These are phyloP conservation scores for Dryas octopetala DNA, from an alignment of 306 rosid species.

Conservation along the genomic window DNA sequence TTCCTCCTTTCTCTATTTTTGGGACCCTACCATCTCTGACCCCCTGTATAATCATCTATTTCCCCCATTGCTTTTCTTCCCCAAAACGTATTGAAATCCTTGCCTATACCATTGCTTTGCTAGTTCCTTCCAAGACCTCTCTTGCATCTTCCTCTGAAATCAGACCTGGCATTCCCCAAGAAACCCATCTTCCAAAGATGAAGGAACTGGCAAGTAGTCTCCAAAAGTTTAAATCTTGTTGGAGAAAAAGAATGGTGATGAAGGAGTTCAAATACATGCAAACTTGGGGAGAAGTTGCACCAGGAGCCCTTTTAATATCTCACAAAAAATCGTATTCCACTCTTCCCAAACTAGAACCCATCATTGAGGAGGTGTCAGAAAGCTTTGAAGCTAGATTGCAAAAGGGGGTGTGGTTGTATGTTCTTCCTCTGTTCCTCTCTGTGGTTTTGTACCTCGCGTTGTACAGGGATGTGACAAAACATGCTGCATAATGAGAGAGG, in stretches of 20 bases:
- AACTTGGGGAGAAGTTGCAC: conserved; percentile 59
- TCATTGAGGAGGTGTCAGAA: conserved; percentile 55
- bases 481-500: not conserved
- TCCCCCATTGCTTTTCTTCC: not conserved
- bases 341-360: conserved; percentile 55
- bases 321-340: conserved; percentile 20
- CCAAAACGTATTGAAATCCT: not conserved
- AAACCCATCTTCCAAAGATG: conserved; percentile 3
- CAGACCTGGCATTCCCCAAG: not conserved
- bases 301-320: conserved; percentile 34
- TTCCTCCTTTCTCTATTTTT: conserved; percentile 7
- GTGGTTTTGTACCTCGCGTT: conserved; percentile 13
- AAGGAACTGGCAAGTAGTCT: conserved; percentile 8
- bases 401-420: conserved; percentile 16
- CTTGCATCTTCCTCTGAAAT: not conserved
- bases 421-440: conserved; percentile 28
- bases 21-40: not conserved
- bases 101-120: not conserved
- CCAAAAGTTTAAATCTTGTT: not conserved
- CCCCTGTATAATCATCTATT: not conserved
- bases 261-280: conserved; percentile 37
- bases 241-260: conserved; percentile 38
- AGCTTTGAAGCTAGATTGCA: conserved; percentile 3
- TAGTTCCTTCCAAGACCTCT: conserved; percentile 11
- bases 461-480: not conserved